phyloP scores from a whole-genome alignment of 768 basidiomycete genomes.

The Plicaturopsis crispa region DNA sequence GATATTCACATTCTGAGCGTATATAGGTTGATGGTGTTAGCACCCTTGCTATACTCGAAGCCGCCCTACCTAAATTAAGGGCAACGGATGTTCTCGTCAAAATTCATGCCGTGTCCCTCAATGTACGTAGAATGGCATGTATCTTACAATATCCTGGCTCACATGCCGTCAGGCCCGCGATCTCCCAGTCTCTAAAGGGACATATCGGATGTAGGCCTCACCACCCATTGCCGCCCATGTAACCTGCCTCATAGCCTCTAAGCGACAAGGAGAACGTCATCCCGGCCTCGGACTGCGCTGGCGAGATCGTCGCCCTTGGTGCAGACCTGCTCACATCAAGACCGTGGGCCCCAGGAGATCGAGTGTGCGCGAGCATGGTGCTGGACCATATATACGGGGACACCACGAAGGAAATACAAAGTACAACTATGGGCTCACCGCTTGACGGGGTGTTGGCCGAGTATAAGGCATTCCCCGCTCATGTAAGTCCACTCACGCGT shows the following conservation, averaged over 20 bases:
- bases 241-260: no score
- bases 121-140: no score
- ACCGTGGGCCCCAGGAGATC: conserved; percentile 47
- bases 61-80: conserved; percentile 15
- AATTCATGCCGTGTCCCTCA: conserved; percentile 28
- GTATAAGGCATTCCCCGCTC: conserved; percentile 40
- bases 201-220: no score
- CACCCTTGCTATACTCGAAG: background rate
- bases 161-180: conserved; percentile 38
- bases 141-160: background rate
- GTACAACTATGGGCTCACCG: conserved; percentile 35
- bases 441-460: conserved; percentile 46
- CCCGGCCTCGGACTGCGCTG: conserved; percentile 46
- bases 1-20: no score
- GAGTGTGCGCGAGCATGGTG: conserved; percentile 47
- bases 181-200: conserved; percentile 29
- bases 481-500: conserved; percentile 27
- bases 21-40: no score
- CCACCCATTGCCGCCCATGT: no score
- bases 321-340: conserved; percentile 22
- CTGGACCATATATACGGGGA: conserved; percentile 42
- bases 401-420: conserved; percentile 22
- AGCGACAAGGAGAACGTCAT: conserved; percentile 22
- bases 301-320: conserved; percentile 43
- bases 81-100: conserved; percentile 28